These are phyloP conservation scores for Erysimum cheiri DNA, from an alignment of 441 rosid species.

Conservation along the genomic window DNA sequence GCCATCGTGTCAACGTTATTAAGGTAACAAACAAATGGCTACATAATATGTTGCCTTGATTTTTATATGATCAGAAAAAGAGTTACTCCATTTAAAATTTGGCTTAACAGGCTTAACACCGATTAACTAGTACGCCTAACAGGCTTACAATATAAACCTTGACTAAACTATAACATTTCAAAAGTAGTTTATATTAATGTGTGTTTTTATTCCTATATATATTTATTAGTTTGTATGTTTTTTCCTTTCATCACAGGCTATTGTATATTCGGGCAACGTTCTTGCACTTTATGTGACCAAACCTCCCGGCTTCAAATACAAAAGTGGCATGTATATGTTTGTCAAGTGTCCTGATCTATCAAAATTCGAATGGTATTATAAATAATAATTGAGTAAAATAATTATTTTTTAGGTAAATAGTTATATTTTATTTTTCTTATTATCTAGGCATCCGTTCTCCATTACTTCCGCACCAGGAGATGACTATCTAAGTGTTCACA, in stretches of 20 bases:
- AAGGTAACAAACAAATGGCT: constrained; percentile 55
- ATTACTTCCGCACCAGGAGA: constrained; percentile 97
- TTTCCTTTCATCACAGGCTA: constrained; percentile 57
- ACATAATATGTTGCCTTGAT: background rate
- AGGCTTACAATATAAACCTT: background rate
- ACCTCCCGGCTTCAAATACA: constrained; percentile 80
- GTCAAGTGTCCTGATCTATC: constrained; percentile 88
- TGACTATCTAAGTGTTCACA: constrained; percentile 84
- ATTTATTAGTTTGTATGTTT: background rate
- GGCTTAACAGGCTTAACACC: too few species aligned
- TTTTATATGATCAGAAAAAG: background rate
- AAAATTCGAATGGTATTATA: constrained; percentile 69
- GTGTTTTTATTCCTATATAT: background rate
- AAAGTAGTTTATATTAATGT: background rate
- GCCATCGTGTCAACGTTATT: constrained; percentile 67
- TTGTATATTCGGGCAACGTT: constrained; percentile 87
- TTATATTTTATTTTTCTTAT: background rate
- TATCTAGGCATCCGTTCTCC: constrained; percentile 89
- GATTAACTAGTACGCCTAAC: too few species aligned
- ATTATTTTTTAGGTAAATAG: background rate
- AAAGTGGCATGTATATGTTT: constrained; percentile 95
- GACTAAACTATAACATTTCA: background rate
- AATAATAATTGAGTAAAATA: background rate
- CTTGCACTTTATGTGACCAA: constrained; percentile 84
- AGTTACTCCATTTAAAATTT: background rate